Conservation (phyloP, 2,329 filamentous ascomycete species). For the Phyllosticta ampelicida region DNA sequence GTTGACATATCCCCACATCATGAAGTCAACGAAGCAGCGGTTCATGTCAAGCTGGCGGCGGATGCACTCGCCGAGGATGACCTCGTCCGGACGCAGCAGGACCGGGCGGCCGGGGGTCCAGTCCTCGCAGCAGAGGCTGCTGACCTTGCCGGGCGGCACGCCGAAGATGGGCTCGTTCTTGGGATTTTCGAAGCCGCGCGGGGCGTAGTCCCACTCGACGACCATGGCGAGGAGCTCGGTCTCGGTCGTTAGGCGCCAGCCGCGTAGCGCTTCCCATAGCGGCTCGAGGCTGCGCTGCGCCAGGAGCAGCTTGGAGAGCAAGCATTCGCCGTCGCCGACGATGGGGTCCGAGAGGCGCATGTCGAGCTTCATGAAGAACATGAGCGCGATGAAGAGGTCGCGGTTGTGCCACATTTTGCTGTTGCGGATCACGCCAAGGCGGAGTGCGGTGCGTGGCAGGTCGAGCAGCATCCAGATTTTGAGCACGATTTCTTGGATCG, state of each 20-base stretch:
- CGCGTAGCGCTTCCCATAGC: conserved; percentile 51
- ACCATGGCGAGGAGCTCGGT: conserved; percentile 47
- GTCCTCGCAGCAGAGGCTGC: conserved; percentile 2
- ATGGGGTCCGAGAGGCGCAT: conserved; percentile 58
- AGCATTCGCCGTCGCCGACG: conserved; percentile 38
- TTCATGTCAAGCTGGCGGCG: conserved; percentile 6
- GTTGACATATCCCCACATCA: conserved; percentile 7
- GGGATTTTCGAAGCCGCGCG: neutral
- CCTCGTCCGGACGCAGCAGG: conserved; percentile 12
- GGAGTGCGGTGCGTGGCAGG: conserved; percentile 44
- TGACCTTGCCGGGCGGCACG: neutral
- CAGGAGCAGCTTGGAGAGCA: conserved; percentile 27
- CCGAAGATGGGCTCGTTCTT: neutral
- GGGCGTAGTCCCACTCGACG: conserved; percentile 46
- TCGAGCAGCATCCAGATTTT: conserved; percentile 70
- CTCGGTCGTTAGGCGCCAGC: conserved; percentile 40
- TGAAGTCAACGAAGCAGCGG: conserved; percentile 5
- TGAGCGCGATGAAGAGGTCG: conserved; percentile 51
- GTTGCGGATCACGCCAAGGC: conserved; percentile 46
- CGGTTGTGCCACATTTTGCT: conserved; percentile 43
- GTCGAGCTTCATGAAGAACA: conserved; percentile 62
- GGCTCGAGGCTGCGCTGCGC: conserved; percentile 46
- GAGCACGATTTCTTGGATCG: conserved; percentile 38
- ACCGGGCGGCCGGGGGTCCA: neutral
- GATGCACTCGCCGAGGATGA: conserved; percentile 8